Conservation (phyloP, 495 filamentous ascomycete genomes). For the Rusavskia elegans region DNA sequence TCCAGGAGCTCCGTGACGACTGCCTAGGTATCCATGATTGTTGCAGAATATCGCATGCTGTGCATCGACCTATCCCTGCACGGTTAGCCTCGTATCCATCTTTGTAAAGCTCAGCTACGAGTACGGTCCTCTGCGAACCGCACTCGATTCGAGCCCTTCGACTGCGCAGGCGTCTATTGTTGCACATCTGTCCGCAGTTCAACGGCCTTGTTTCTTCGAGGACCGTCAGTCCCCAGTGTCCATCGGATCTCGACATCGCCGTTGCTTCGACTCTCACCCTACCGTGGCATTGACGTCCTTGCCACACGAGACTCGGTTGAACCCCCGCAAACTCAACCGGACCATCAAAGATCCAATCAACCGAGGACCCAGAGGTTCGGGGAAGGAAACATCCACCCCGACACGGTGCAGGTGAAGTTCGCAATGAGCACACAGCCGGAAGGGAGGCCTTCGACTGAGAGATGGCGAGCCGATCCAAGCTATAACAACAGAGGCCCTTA, state of each 20-base stretch:
- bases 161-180: neutral
- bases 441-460: constrained; percentile 11
- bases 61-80: neutral
- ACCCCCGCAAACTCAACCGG: no score
- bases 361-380: neutral
- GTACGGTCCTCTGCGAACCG: neutral
- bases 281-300: neutral
- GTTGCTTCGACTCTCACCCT: no score
- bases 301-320: neutral
- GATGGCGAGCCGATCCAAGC: constrained; percentile 7
- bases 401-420: neutral
- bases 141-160: neutral
- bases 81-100: no score
- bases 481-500: constrained; percentile 7
- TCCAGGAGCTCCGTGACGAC: no score
- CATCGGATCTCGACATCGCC: neutral
- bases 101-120: no score
- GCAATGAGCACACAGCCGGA: constrained; percentile 13
- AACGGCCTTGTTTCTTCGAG: no score
- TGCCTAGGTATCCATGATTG: no score
- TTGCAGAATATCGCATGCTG: neutral
- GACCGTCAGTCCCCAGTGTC: neutral
- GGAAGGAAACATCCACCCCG: neutral
- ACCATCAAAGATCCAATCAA: no score
- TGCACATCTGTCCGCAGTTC: neutral